Base-by-base conservation (phyloP, 495 filamentous ascomycete genomes). In the Xylaria acuta region DNA sequence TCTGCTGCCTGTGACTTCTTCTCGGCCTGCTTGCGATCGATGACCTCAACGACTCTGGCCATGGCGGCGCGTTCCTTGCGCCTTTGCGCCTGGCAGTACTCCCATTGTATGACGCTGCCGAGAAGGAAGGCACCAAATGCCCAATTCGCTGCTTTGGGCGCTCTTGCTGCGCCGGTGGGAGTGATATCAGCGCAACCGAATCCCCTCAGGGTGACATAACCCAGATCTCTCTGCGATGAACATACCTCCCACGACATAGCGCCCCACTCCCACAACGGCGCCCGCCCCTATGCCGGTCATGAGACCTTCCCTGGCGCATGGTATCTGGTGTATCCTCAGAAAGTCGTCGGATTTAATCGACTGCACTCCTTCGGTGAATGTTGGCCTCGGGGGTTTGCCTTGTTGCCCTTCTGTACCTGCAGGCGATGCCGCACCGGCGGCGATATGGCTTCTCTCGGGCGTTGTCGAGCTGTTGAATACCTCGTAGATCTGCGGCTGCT, bases 251-350 rank as follows among this genome's bases (percentile, higher is more conserved):
- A 93, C 81, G 16, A 98, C 79, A 78, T 88, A 91, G 53, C 92
- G 86, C 51, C 93, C 71, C 47, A 89, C 90, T 54, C 95, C 94
- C 40, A 93, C 78, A 27, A 84, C 92, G 71, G 94, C 91, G 12
- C 93, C 95, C 7, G 87, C 86, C 2, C 88, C 90, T 75, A 98
- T 96, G 32, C 94, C 96, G 1, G 90, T 89, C 76, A 98, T 82
- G 69, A 97, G 82, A 20, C 93, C 90, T 75, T 96, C 91, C 36
- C 95, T 89, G 5, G 92, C 91, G 81, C 96, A 98, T 25, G 95
- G 96, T 72, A 89, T 85, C 77, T 92, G 91, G 80, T 95, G 90
- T 70, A 97, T 86, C 12, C 88, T 87, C 34, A 89, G 84, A 67
- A 94, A 91, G 78, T 97, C 92, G 60, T 89, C 83, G 11, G 89